Conservation (phyloP, 1,139 yeast species). For the Candida pseudoviswanathii region DNA sequence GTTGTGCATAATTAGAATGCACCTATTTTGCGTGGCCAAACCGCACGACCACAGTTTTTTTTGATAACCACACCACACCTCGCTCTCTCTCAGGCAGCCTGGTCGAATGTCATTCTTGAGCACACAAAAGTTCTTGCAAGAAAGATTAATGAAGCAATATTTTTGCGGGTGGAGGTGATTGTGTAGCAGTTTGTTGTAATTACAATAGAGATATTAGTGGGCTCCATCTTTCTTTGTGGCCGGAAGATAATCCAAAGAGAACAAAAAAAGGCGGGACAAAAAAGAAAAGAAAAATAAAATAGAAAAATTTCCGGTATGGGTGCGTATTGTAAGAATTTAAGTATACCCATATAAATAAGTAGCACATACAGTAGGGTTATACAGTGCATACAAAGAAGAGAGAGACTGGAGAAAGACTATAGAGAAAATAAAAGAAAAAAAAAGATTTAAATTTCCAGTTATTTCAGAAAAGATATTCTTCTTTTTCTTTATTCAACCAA, state of each 20-base stretch:
- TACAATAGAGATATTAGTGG: background rate
- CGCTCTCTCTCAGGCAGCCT: background rate
- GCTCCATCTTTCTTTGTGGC: background rate
- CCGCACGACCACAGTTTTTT: background rate
- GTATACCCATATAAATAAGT: background rate
- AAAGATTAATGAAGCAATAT: no score
- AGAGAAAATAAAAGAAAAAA: background rate
- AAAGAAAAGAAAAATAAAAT: background rate
- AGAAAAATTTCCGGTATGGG: background rate
- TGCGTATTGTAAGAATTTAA: background rate
- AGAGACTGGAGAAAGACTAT: no score
- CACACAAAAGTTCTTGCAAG: no score
- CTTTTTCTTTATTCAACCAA: background rate
- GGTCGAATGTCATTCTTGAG: no score
- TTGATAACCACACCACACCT: constrained; percentile 3
- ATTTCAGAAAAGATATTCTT: constrained; percentile 1
- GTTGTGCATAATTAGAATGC: constrained; percentile 1
- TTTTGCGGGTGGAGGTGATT: no score
- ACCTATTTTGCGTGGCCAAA: background rate
- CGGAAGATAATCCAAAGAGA: background rate
- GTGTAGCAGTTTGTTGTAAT: background rate
- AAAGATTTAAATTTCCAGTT: constrained; percentile 1
- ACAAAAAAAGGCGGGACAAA: background rate
- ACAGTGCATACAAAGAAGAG: background rate
- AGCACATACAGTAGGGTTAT: background rate